Evolutionary conservation across 1,139 yeast genomes (phyloP), one percentile per base, ranked within the genome.

Genomic region (Geotrichum phurueaensis): DNA sequence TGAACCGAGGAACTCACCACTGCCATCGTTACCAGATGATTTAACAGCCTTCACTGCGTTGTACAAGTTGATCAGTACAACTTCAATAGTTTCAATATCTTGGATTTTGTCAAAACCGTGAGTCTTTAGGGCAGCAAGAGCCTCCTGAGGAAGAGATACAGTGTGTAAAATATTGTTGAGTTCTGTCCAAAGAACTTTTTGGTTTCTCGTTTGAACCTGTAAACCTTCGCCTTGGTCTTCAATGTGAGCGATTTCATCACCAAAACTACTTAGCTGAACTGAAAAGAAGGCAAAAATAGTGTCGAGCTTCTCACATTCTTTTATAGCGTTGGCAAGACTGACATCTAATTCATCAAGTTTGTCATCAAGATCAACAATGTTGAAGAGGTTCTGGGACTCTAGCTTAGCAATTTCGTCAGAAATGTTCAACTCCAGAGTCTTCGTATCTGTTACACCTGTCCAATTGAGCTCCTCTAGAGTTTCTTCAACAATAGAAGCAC

Each of bases 141-240:
- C 85, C 0, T 76, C 76, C 18, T 81, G 81, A 64, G 85, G 84
- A 51, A 91, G 78, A 60, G 86, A 82, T 7, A 89, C 88, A 27
- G 90, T 87, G 57, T 82, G 81, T 63, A 90, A 75, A 57, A 90
- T 79, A n/a, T 80, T 81, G 60, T 83, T 81, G 62, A 91, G 79
- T 62, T 89, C 94, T 58, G 81, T 82, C 79, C 85, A 86, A 51
- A 92, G 77, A 23, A 80, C 73, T 68, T 89, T 89, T 72, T 89
- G 89, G 73, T 92, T 92, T 49, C 89, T 85, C 4, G 94, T 84
- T 67, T 86, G 87, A 2, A 91, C 87, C 73, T 92, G 97, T 43
- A 91, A 75, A 57, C 97, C 97, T 67, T 86, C 84, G 1, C 91
- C 85, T 69, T 88, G 89, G 52, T 80, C 78, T 70, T 91, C 97